Evolutionary conservation across 345 rosid species (phyloP).

Genomic region (Syzygium grande): DNA sequence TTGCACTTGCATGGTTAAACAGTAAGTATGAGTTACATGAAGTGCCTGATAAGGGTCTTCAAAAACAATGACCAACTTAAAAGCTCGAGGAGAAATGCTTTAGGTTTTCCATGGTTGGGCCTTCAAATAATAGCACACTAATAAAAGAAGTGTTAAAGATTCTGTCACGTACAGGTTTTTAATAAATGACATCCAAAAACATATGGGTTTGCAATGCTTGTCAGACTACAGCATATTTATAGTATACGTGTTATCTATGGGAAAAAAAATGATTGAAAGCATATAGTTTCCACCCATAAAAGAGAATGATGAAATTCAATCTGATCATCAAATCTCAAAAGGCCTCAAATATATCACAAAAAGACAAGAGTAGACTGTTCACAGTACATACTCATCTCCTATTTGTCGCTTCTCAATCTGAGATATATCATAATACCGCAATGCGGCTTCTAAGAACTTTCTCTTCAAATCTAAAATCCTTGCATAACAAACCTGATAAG

Average conservation of each 20-base stretch:
- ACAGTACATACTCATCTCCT: conserved; percentile 74
- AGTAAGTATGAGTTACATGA: not conserved
- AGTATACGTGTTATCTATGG: not conserved
- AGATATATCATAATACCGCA: conserved; percentile 86
- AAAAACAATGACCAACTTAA: not conserved
- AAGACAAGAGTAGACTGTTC: not conserved
- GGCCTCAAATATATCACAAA: not conserved
- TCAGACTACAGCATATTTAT: not conserved
- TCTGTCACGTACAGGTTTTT: not conserved
- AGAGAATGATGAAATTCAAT: not conserved
- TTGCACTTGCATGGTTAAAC: not conserved
- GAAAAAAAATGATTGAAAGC: not conserved
- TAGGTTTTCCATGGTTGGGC: not conserved
- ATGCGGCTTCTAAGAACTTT: conserved; percentile 94
- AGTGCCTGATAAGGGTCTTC: not conserved
- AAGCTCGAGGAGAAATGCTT: not conserved
- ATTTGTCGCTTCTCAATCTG: conserved; percentile 93
- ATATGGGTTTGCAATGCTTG: not conserved
- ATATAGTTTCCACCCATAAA: not conserved
- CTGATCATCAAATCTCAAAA: not conserved
- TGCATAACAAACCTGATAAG: conserved; percentile 81
- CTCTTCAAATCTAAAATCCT: conserved; percentile 95
- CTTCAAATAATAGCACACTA: not conserved
- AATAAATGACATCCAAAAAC: not conserved
- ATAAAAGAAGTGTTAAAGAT: not conserved